A percentile compares a stretch with the other conserved stretches of the same genome.
phyloP scores from a whole-genome alignment of 176 grass and related monocot species.

The Themeda triandra region DNA sequence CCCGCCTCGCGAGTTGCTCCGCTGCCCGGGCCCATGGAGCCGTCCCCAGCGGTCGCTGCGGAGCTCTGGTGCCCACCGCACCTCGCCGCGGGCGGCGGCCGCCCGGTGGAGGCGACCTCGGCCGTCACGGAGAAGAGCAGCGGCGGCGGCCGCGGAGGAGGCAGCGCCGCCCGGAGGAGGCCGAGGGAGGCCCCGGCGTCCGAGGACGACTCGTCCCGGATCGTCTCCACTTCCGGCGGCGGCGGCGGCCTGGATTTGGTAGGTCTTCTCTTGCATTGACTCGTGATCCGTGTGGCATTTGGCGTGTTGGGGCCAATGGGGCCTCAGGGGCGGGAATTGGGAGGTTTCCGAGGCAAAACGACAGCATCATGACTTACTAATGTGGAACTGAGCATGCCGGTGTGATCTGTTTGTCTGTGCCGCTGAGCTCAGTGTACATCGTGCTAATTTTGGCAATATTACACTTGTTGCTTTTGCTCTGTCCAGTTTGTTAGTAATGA shows the following conservation, averaged over 20 bases:
- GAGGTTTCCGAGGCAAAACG: background rate
- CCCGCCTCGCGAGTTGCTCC: background rate
- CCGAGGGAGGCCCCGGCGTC: constrained; percentile 24
- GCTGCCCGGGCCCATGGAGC: constrained; percentile 14
- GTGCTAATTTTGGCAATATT: background rate
- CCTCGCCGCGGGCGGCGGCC: constrained; percentile 4
- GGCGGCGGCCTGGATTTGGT: constrained; percentile 62
- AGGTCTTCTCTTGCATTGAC: background rate
- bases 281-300: constrained; percentile 15
- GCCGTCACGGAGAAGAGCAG: constrained; percentile 65
- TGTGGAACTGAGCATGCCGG: background rate
- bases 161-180: constrained; percentile 32
- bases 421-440: background rate
- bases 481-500: background rate
- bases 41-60: constrained; percentile 13
- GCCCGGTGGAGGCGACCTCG: constrained; percentile 45
- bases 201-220: constrained; percentile 76
- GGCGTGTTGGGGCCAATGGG: background rate
- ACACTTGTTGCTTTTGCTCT: background rate
- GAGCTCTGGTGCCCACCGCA: constrained; percentile 46
- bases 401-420: background rate
- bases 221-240: constrained; percentile 59
- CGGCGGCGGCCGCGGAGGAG: constrained; percentile 37
- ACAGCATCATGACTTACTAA: background rate
- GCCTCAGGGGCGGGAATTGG: constrained; percentile 8